These are phyloP conservation scores for Penicillium diatomitis DNA, from an alignment of 495 filamentous ascomycete species.

Conservation along the genomic window DNA sequence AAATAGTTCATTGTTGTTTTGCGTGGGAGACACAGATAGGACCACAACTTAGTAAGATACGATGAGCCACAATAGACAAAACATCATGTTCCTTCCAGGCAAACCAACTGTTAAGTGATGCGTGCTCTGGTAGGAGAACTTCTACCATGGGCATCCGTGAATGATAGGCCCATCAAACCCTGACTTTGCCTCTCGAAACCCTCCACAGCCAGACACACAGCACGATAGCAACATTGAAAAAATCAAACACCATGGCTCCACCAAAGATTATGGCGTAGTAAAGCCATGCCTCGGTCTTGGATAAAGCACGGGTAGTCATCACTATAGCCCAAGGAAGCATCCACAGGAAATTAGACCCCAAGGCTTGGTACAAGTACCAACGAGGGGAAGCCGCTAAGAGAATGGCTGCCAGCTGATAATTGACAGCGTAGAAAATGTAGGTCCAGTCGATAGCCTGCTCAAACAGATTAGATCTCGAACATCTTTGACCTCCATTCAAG, in stretches of 20 bases:
- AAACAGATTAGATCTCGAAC: not conserved
- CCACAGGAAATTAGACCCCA: slow-evolving; percentile 56
- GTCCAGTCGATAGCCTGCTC: slow-evolving; percentile 56
- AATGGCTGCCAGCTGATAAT: slow-evolving; percentile 55
- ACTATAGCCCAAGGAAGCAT: slow-evolving; percentile 65
- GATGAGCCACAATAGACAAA: too few relatives aligned
- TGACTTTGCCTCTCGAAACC: slow-evolving; percentile 5
- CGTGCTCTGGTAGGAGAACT: not conserved
- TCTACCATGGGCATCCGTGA: not conserved
- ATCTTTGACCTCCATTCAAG: not conserved
- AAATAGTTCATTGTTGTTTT: too few relatives aligned
- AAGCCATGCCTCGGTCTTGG: slow-evolving; percentile 52
- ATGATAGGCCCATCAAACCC: not conserved
- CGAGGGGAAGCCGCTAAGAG: slow-evolving; percentile 54
- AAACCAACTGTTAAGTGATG: too few relatives aligned
- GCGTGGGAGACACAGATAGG: too few relatives aligned
- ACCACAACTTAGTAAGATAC: too few relatives aligned
- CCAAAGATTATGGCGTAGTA: slow-evolving; percentile 63
- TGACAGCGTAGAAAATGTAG: slow-evolving; percentile 64
- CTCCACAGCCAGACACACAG: slow-evolving; percentile 2
- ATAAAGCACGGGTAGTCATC: slow-evolving; percentile 38
- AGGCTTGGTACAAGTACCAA: slow-evolving; percentile 60
- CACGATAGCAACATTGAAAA: slow-evolving; percentile 29
- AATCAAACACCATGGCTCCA: slow-evolving; percentile 58
- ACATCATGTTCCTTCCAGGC: too few relatives aligned